phyloP scores from a whole-genome alignment of 2,329 filamentous ascomycete genomes.

The Leptographium lundbergii region DNA sequence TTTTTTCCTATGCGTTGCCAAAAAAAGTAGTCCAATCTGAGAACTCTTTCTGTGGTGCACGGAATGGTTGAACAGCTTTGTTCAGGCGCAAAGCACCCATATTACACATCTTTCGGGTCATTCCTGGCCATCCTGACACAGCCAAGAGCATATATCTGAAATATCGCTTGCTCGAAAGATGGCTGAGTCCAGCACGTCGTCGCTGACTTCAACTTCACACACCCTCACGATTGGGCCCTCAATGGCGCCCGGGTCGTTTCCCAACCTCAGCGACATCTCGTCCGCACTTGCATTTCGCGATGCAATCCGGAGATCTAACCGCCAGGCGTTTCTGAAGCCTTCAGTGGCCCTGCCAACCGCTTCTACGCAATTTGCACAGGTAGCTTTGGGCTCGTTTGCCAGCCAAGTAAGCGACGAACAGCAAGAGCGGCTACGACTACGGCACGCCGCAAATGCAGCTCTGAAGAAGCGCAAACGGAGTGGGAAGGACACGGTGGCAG shows the following conservation, averaged over 20 bases:
- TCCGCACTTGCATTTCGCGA: constrained; percentile 34
- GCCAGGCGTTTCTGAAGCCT: constrained; percentile 69
- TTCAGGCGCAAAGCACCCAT: neutral
- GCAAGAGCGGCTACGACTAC: constrained; percentile 44
- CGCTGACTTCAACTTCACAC: constrained; percentile 51
- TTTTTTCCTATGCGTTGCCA: neutral
- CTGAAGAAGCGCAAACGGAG: constrained; percentile 65
- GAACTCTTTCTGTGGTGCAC: neutral
- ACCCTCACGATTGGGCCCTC: constrained; percentile 23
- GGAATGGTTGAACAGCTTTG: neutral
- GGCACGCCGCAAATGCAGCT: constrained; percentile 26
- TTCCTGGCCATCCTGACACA: neutral
- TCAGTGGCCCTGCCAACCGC: constrained; percentile 51
- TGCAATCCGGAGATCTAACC: constrained; percentile 45
- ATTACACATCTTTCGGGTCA: neutral
- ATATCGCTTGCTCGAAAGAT: constrained; percentile 9
- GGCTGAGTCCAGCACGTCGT: constrained; percentile 36
- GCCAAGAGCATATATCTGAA: neutral
- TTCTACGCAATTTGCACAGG: constrained; percentile 65
- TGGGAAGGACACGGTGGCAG: constrained; percentile 24
- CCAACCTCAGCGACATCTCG: constrained; percentile 15
- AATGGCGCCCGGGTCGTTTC: constrained; percentile 17
- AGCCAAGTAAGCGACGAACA: constrained; percentile 62
- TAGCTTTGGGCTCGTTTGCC: constrained; percentile 67
- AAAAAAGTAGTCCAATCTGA: neutral